A percentile compares a stretch with the other conserved stretches of the same genome.
These are phyloP conservation scores for Lodderomyces orthopsilosis DNA, from an alignment of 1,139 yeast genomes.

Conservation along the genomic window DNA sequence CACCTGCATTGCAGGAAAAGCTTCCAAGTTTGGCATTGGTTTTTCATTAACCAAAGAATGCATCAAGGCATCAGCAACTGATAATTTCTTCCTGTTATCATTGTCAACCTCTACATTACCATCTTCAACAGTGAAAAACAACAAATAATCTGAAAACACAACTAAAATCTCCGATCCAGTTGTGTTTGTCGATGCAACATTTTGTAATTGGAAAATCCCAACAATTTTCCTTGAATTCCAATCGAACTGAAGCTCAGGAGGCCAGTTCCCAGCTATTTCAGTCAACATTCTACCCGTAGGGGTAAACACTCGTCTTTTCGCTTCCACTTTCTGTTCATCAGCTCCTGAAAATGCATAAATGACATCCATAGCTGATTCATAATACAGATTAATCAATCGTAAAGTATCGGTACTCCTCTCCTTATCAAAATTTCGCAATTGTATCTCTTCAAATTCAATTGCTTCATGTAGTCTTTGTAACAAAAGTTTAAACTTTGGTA, in stretches of 20 bases:
- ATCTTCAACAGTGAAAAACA: slow-evolving; percentile 54
- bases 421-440: slow-evolving; percentile 11
- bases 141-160: slow-evolving; percentile 74
- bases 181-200: slow-evolving; percentile 27
- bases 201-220: slow-evolving; percentile 63
- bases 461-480: slow-evolving; percentile 50
- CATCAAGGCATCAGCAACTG: slow-evolving; percentile 79
- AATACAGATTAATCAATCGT: slow-evolving; percentile 36
- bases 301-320: slow-evolving; percentile 70
- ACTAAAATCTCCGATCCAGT: slow-evolving; percentile 55
- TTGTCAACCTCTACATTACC: slow-evolving; percentile 15
- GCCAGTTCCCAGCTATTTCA: slow-evolving; percentile 85
- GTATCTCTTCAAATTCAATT: slow-evolving; percentile 23
- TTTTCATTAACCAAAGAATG: slow-evolving; percentile 85
- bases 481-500: slow-evolving; percentile 67
- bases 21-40: slow-evolving; percentile 53
- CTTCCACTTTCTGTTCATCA: slow-evolving; percentile 30
- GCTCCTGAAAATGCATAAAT: slow-evolving; percentile 80
- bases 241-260: slow-evolving; percentile 78
- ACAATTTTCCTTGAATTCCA: slow-evolving; percentile 87
- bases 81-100: slow-evolving; percentile 47
- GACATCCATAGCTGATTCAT: slow-evolving; percentile 56
- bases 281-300: slow-evolving; percentile 88
- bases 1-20: slow-evolving; percentile 68
- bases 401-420: background rate